Conservation (phyloP, 805 yeast genomes). For the Barnettozyma siamensis region DNA sequence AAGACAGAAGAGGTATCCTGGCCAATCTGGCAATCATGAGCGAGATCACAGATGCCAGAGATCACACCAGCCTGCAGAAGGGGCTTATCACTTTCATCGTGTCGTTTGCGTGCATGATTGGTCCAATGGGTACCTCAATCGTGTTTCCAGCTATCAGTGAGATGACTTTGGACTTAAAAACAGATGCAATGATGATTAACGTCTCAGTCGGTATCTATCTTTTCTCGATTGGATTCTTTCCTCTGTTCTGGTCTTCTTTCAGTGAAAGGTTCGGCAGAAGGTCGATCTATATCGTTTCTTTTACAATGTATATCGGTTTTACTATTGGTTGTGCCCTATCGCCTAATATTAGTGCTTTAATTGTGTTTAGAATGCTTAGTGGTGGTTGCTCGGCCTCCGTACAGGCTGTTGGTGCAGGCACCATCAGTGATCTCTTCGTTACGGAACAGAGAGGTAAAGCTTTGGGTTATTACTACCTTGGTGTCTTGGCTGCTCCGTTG, state of each 20-base stretch:
- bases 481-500: constrained; percentile 76
- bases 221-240: constrained; percentile 69
- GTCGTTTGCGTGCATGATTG: constrained; percentile 70
- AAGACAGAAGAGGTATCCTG: constrained; percentile 48
- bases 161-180: constrained; percentile 47
- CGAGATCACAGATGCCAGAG: constrained; percentile 69
- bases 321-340: constrained; percentile 68
- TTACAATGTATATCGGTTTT: constrained; percentile 55
- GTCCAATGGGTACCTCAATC: constrained; percentile 88
- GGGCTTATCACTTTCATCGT: constrained; percentile 53
- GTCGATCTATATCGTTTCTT: constrained; percentile 64
- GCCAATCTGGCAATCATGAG: constrained; percentile 47
- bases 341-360: constrained; percentile 53
- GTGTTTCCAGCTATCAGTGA: constrained; percentile 71
- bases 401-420: constrained; percentile 87
- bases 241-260: constrained; percentile 84
- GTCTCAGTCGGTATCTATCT: constrained; percentile 77
- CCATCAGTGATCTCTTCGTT: constrained; percentile 66
- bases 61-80: constrained; percentile 48
- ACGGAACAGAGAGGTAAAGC: constrained; percentile 70
- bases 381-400: constrained; percentile 85
- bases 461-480: constrained; percentile 75
- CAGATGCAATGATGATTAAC: constrained; percentile 58
- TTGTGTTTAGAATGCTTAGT: constrained; percentile 61
- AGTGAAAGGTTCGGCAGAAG: constrained; percentile 75